Percentiles rank a stretch among this genome's conserved stretches.
Conservation (phyloP, 2,329 filamentous ascomycete species). For the Scytalidium sp. region DNA sequence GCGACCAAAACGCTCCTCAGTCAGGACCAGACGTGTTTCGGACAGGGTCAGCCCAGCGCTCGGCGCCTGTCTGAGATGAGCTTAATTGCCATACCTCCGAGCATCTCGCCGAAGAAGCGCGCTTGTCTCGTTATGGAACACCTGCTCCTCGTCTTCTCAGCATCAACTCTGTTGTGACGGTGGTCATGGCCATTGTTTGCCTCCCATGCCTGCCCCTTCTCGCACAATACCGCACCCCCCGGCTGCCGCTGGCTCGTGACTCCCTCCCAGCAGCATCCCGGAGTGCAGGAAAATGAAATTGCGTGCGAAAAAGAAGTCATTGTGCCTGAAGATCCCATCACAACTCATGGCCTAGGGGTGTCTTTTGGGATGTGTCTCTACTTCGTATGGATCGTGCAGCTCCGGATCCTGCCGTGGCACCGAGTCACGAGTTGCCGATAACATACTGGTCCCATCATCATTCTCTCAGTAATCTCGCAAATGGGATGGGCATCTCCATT, state of each 20-base stretch:
- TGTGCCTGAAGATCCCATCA: not conserved
- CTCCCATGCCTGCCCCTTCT: too few relatives aligned
- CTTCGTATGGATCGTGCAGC: too few relatives aligned
- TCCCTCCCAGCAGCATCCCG: not conserved
- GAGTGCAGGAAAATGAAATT: not conserved
- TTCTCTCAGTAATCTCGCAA: too few relatives aligned
- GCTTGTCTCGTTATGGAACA: not conserved
- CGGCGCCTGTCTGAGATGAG: slow-evolving; percentile 5
- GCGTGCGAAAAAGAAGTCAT: not conserved
- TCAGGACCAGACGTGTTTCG: not conserved
- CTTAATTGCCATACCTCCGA: slow-evolving; percentile 9
- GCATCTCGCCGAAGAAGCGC: slow-evolving; percentile 8
- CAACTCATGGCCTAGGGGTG: not conserved
- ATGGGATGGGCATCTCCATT: too few relatives aligned
- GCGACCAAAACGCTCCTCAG: not conserved
- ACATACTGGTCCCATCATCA: too few relatives aligned
- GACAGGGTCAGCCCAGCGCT: not conserved
- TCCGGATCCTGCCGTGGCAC: too few relatives aligned
- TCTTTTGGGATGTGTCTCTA: too few relatives aligned
- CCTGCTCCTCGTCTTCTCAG: not conserved
- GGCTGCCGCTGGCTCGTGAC: not conserved
- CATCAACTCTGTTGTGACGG: not conserved
- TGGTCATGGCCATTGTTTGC: not conserved
- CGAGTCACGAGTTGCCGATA: too few relatives aligned
- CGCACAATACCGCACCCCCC: not conserved